Conservation (phyloP, 1,139 yeast species). For the Candida freyschussii region DNA sequence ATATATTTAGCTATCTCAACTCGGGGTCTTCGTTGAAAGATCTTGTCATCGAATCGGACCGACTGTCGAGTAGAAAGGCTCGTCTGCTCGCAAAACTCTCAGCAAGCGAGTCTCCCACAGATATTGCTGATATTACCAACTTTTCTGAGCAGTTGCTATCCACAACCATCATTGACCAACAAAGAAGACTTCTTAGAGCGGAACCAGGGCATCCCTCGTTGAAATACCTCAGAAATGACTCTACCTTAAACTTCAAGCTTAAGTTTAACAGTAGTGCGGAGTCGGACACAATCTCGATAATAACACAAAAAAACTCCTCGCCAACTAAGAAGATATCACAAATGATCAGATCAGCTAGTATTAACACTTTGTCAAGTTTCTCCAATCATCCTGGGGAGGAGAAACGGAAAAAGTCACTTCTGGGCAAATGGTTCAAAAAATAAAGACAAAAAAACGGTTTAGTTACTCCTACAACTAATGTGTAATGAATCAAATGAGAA, state of each 20-base stretch:
- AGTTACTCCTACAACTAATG: no score
- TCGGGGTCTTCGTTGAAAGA: conserved; percentile 21
- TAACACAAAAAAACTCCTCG: conserved; percentile 9
- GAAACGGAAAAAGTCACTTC: conserved; percentile 3
- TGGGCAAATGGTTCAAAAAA: conserved; percentile 14
- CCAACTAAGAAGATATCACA: conserved; percentile 18
- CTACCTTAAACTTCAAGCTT: conserved; percentile 11
- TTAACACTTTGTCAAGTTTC: conserved; percentile 18
- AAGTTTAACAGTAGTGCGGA: not conserved
- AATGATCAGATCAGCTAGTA: conserved; percentile 24
- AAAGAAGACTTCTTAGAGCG: conserved; percentile 9
- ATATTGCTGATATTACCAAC: conserved; percentile 8
- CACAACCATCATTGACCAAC: conserved; percentile 17
- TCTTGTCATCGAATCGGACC: conserved; percentile 18
- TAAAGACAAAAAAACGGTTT: no score
- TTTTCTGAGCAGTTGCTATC: conserved; percentile 10
- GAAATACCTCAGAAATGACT: conserved; percentile 13
- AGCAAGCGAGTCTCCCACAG: conserved; percentile 11
- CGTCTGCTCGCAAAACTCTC: conserved; percentile 18
- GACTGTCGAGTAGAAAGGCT: conserved; percentile 16
- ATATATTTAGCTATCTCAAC: conserved; percentile 20
- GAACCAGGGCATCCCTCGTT: conserved; percentile 4
- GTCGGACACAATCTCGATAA: conserved; percentile 2
- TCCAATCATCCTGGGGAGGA: conserved; percentile 3
- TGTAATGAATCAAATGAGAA: no score